phyloP scores from a whole-genome alignment of 2,329 filamentous ascomycete species.

The Fusarium buxicola region DNA sequence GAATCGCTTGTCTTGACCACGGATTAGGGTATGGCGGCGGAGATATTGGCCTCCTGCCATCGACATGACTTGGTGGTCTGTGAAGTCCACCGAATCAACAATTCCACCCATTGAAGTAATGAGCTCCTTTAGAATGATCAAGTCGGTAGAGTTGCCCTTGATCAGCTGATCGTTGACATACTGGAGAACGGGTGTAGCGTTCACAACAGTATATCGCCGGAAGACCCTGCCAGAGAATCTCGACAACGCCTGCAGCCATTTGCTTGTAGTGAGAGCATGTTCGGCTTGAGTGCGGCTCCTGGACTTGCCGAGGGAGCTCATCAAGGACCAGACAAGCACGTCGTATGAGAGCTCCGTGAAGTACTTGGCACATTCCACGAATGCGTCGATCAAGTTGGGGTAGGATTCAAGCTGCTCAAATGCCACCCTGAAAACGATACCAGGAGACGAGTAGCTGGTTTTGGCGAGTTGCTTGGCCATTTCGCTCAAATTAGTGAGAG shows the following conservation, averaged over 20 bases:
- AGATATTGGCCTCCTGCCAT: constrained; percentile 89
- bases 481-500: constrained; percentile 83
- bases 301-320: constrained; percentile 76
- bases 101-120: constrained; percentile 95
- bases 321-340: constrained; percentile 89
- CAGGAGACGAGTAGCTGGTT: constrained; percentile 90
- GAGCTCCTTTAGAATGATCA: constrained; percentile 91
- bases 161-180: constrained; percentile 89
- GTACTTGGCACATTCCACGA: constrained; percentile 94
- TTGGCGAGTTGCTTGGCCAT: constrained; percentile 93
- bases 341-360: constrained; percentile 95
- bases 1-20: constrained; percentile 84
- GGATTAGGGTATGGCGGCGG: constrained; percentile 81
- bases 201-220: constrained; percentile 84
- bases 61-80: constrained; percentile 85
- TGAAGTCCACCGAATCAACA: constrained; percentile 86
- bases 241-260: constrained; percentile 91
- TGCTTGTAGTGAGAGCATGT: constrained; percentile 80
- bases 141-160: constrained; percentile 85
- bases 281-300: constrained; percentile 72
- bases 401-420: constrained; percentile 94
- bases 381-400: constrained; percentile 91
- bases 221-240: constrained; percentile 93
- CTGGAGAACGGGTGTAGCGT: constrained; percentile 85
- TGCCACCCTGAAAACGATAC: constrained; percentile 89